These are phyloP conservation scores for Zizania latifolia DNA, from an alignment of 176 grass and related monocot species.

Conservation along the genomic window DNA sequence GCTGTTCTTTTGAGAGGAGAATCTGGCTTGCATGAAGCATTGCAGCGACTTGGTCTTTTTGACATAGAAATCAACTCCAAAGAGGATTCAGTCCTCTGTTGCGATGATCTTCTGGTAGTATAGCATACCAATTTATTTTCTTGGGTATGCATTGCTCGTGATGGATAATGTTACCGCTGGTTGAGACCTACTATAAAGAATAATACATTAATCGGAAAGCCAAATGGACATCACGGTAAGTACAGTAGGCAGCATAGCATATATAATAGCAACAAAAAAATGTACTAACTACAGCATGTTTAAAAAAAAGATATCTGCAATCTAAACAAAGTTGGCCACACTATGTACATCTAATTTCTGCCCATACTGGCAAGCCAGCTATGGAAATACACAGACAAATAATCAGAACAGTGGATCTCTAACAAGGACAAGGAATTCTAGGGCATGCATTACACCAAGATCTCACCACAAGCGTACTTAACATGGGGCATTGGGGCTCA, in stretches of 20 bases:
- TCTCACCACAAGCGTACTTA: not conserved
- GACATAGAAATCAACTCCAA: conserved; percentile 31
- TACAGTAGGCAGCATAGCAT: not conserved
- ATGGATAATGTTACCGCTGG: not conserved
- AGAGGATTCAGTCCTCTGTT: conserved; percentile 13
- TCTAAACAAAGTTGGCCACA: not conserved
- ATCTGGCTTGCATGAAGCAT: conserved; percentile 39
- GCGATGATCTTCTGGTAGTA: conserved; percentile 36
- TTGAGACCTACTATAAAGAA: conserved; percentile 20
- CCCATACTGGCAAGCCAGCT: not conserved
- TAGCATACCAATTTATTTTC: conserved; percentile 51
- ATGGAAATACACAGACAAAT: not conserved
- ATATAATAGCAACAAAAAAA: conserved; percentile 5
- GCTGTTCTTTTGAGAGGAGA: conserved; percentile 35
- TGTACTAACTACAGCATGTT: not conserved
- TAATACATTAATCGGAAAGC: conserved; percentile 6
- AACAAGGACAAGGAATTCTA: not conserved
- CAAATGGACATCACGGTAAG: not conserved
- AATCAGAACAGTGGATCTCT: not conserved
- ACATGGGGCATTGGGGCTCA: not conserved
- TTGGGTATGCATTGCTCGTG: conserved; percentile 36
- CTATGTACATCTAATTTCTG: not conserved
- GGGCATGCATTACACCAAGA: not conserved
- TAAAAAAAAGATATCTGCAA: not conserved
- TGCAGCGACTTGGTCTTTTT: conserved; percentile 23